Conservation (phyloP, 805 yeast species). For the Myxozyma geophila region DNA sequence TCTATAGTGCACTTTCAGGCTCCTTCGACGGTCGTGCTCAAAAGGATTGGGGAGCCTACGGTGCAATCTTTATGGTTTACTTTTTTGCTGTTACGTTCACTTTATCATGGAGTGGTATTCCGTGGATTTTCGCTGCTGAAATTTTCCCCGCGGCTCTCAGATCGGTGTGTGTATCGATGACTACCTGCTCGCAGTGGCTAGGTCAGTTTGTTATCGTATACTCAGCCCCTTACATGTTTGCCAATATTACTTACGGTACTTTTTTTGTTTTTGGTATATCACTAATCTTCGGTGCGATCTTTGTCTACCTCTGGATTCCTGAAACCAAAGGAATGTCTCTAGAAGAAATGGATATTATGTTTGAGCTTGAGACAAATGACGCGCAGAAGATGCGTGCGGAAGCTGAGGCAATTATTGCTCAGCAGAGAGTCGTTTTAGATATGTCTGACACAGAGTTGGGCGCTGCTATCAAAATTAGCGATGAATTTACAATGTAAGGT, state of each 20-base stretch:
- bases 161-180: constrained; percentile 63
- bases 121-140: constrained; percentile 70
- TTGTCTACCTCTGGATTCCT: constrained; percentile 58
- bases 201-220: constrained; percentile 50
- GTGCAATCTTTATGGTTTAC: constrained; percentile 28
- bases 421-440: constrained; percentile 7
- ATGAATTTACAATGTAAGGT: constrained; percentile 3
- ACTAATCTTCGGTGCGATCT: constrained; percentile 46
- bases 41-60: constrained; percentile 10
- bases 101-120: constrained; percentile 26
- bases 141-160: constrained; percentile 66
- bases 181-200: constrained; percentile 72
- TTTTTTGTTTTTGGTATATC: constrained; percentile 38
- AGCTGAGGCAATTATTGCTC: constrained; percentile 21
- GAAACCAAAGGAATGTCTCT: constrained; percentile 72
- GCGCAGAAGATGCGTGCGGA: constrained; percentile 13
- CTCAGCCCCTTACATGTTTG: constrained; percentile 55
- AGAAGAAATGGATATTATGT: constrained; percentile 83
- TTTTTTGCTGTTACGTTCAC: constrained; percentile 22
- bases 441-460: constrained; percentile 2
- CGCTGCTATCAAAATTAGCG: constrained; percentile 2
- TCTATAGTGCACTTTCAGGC: constrained; percentile 24
- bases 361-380: constrained; percentile 17
- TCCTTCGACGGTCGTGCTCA: constrained; percentile 15
- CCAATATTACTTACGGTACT: constrained; percentile 34